phyloP scores from a whole-genome alignment of 768 basidiomycete species.

The Mycena crocata region DNA sequence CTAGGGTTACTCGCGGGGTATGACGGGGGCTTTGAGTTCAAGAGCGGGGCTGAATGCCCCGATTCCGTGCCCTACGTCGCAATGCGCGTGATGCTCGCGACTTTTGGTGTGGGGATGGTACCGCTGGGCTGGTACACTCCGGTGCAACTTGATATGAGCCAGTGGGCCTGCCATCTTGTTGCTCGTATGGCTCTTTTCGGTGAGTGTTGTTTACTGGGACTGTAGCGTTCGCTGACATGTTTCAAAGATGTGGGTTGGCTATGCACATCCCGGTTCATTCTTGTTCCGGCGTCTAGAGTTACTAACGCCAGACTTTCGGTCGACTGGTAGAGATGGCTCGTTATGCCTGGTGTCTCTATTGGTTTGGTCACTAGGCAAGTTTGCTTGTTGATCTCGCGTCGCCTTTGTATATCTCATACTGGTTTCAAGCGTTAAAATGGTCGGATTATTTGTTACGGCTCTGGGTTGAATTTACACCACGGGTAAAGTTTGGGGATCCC shows the following conservation, averaged over 20 bases:
- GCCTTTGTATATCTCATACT: conserved; percentile 5
- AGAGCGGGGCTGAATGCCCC: conserved; percentile 89
- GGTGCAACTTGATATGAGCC: conserved; percentile 91
- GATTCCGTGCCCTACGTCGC: conserved; percentile 89
- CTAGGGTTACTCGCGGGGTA: conserved; percentile 92
- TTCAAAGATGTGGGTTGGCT: conserved; percentile 94
- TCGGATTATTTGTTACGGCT: conserved; percentile 95
- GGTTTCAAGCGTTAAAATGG: conserved; percentile 87
- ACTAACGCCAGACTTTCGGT: conserved; percentile 86
- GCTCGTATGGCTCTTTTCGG: conserved; percentile 94
- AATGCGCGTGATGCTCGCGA: conserved; percentile 95
- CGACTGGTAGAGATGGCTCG: conserved; percentile 98
- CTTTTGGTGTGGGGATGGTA: conserved; percentile 95
- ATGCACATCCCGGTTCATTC: conserved; percentile 95
- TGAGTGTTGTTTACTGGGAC: conserved; percentile 52
- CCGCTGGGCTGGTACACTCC: conserved; percentile 98
- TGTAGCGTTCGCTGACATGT: conserved; percentile 2
- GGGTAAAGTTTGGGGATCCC: conserved; percentile 98
- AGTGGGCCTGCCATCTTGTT: conserved; percentile 90
- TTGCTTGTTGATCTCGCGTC: neutral
- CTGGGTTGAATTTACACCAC: conserved; percentile 96
- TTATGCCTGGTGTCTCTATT: conserved; percentile 93
- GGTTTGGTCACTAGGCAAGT: conserved; percentile 91
- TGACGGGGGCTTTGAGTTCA: conserved; percentile 92
- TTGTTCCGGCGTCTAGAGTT: conserved; percentile 49